Evolutionary conservation across 768 basidiomycete genomes (phyloP).

Genomic region (Xerocomellus dryophilus): DNA sequence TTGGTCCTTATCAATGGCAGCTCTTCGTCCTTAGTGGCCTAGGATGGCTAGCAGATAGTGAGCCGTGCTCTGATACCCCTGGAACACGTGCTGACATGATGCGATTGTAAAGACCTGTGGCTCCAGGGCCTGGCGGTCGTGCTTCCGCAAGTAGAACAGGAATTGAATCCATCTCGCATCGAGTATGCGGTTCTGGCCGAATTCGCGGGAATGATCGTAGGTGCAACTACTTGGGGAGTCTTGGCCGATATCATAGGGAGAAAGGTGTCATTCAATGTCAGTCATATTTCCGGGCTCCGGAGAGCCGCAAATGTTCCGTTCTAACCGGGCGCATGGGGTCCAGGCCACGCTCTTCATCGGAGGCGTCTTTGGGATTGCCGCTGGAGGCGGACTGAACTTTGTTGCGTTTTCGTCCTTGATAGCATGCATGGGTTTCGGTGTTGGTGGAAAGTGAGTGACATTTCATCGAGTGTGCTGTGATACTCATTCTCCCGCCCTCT

Average conservation of each 20-base stretch:
- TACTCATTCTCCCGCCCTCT: constrained; percentile 8
- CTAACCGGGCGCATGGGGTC: background rate
- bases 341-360: constrained; percentile 36
- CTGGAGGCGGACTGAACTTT: constrained; percentile 46
- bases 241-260: constrained; percentile 50
- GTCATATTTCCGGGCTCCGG: background rate
- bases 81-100: constrained; percentile 19
- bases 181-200: constrained; percentile 47
- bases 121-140: constrained; percentile 48
- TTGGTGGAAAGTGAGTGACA: constrained; percentile 48
- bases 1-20: constrained; percentile 48
- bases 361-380: constrained; percentile 50
- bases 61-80: constrained; percentile 16
- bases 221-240: constrained; percentile 48
- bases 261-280: constrained; percentile 42
- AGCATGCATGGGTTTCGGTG: constrained; percentile 47
- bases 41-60: constrained; percentile 51
- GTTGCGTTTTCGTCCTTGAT: constrained; percentile 43
- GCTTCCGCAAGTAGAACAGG: constrained; percentile 42
- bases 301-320: background rate
- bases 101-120: constrained; percentile 32
- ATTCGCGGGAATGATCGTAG: constrained; percentile 48
- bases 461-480: constrained; percentile 8
- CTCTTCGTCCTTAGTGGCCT: constrained; percentile 46
- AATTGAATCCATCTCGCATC: constrained; percentile 41